phyloP scores from a whole-genome alignment of 192 early-diverging fungal species.

The Podila verticillata region DNA sequence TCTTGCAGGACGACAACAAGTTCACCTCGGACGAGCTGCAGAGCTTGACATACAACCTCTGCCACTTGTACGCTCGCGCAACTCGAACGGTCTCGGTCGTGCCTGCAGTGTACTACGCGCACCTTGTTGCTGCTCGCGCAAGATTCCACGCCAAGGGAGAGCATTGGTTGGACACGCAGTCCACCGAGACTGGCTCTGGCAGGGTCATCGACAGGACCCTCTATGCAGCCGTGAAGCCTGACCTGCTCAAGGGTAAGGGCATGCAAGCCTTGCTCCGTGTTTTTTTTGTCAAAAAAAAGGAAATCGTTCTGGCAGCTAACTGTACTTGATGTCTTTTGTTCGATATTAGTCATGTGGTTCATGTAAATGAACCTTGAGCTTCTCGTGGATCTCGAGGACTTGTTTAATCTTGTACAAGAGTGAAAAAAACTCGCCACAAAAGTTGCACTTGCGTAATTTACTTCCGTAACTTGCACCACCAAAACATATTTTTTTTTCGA shows the following conservation, averaged over 20 bases:
- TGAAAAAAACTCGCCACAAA: too few relatives aligned
- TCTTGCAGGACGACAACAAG: slow-evolving; percentile 87
- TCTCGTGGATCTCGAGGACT: too few relatives aligned
- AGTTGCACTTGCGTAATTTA: too few relatives aligned
- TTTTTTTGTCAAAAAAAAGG: neutral
- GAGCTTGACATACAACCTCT: slow-evolving; percentile 87
- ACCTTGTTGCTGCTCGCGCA: slow-evolving; percentile 87
- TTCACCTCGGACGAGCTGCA: slow-evolving; percentile 85
- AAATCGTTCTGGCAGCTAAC: neutral
- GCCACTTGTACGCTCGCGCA: slow-evolving; percentile 89
- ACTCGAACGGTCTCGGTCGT: slow-evolving; percentile 88
- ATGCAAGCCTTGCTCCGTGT: neutral
- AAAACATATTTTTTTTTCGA: too few relatives aligned
- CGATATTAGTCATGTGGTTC: slow-evolving; percentile 31
- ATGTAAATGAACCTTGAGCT: slow-evolving; percentile 17
- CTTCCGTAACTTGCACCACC: too few relatives aligned
- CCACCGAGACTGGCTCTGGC: slow-evolving; percentile 22
- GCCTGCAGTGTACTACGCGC: slow-evolving; percentile 94
- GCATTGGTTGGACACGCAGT: slow-evolving; percentile 51
- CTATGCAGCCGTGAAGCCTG: slow-evolving; percentile 51
- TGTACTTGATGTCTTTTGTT: neutral
- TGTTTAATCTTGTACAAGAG: too few relatives aligned
- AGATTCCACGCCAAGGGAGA: slow-evolving; percentile 83
- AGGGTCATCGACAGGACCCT: slow-evolving; percentile 5
- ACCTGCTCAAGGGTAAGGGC: slow-evolving; percentile 40